Evolutionary conservation across 306 rosid species (phyloP).

Genomic region (Lithocarpus polystachyus): DNA sequence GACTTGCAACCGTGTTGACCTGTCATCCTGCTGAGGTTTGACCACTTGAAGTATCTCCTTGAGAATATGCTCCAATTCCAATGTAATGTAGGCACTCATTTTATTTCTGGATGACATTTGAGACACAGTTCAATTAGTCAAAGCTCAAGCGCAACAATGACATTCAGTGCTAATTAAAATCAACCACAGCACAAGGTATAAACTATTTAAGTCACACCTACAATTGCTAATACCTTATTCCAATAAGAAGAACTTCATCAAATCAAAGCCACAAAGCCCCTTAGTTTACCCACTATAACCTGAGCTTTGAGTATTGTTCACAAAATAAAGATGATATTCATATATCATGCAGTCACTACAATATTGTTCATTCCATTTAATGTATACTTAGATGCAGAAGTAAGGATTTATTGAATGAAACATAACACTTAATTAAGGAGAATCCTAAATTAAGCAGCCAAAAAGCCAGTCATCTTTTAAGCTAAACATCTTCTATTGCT

Average conservation of each 20-base stretch:
- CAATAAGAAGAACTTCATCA: not conserved
- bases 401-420: not conserved
- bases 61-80: constrained; percentile 58
- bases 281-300: not conserved
- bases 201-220: constrained; percentile 6
- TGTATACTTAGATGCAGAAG: not conserved
- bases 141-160: constrained; percentile 11
- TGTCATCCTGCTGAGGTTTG: constrained; percentile 51
- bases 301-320: not conserved
- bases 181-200: constrained; percentile 16
- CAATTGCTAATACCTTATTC: not conserved
- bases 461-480: too few relatives aligned
- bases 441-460: too few relatives aligned
- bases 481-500: too few relatives aligned
- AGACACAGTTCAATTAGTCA: constrained; percentile 5
- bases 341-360: not conserved
- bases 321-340: not conserved
- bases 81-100: constrained; percentile 35
- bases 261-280: constrained; percentile 8
- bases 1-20: constrained; percentile 48
- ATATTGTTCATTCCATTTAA: not conserved
- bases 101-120: constrained; percentile 13
- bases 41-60: constrained; percentile 47
- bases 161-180: constrained; percentile 16
- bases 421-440: too few relatives aligned